Conservation (phyloP, 345 rosid species). For the Arabidopsis suecica region DNA sequence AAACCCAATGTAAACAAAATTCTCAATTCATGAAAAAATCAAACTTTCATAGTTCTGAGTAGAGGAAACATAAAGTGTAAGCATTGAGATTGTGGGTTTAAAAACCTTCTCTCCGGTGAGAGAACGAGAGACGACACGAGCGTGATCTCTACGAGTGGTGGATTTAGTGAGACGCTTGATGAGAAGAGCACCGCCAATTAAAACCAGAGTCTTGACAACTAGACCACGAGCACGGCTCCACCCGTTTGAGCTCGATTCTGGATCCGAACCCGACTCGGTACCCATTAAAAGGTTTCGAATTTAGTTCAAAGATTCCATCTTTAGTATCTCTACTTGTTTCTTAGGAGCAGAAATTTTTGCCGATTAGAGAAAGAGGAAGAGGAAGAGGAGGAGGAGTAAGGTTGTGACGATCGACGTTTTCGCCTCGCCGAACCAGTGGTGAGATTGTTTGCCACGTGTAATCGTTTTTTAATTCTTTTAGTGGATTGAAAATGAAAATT, state of each 20-base stretch:
- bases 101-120: conserved; percentile 80
- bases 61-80: conserved; percentile 1
- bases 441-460: conserved; percentile 34
- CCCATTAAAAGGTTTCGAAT: conserved; percentile 33
- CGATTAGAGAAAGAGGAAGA: conserved; percentile 4
- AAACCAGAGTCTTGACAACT: conserved; percentile 65
- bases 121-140: conserved; percentile 75
- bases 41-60: not conserved
- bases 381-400: not conserved
- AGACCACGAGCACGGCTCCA: conserved; percentile 80
- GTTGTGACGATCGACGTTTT: not conserved
- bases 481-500: too few species aligned
- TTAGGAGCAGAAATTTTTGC: not conserved
- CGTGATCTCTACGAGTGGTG: conserved; percentile 91
- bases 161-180: conserved; percentile 90
- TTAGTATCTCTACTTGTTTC: conserved; percentile 16
- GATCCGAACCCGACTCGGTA: conserved; percentile 52
- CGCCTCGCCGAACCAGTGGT: conserved; percentile 15
- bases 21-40: too few species aligned
- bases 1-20: conserved; percentile 1
- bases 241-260: conserved; percentile 65
- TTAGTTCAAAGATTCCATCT: conserved; percentile 15
- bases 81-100: not conserved
- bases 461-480: too few species aligned
- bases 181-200: conserved; percentile 83